Percentiles rank a stretch among this genome's conserved stretches.
These are phyloP conservation scores for Candida sphagnicola DNA, from an alignment of 805 yeast species.

Conservation along the genomic window DNA sequence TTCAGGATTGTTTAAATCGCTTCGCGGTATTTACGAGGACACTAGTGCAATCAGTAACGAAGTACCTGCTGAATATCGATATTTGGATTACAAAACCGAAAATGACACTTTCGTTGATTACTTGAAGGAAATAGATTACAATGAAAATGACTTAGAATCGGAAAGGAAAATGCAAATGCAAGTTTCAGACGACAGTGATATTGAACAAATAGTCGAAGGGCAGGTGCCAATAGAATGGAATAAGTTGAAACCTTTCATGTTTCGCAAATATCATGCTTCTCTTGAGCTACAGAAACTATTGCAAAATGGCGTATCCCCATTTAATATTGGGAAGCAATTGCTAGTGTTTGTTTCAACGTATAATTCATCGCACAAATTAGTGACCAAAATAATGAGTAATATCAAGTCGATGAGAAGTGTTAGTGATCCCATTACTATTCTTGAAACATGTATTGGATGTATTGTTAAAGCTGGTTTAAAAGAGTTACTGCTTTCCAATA, in stretches of 20 bases:
- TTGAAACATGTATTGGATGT: constrained; percentile 2
- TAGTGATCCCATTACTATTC: neutral
- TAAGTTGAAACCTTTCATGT: constrained; percentile 8
- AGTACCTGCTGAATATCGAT: neutral
- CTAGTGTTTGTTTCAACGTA: constrained; percentile 14
- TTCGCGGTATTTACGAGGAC: neutral
- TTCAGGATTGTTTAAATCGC: neutral
- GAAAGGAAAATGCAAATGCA: constrained; percentile 24
- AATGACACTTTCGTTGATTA: neutral
- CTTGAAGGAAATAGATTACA: constrained; percentile 2
- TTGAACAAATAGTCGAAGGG: constrained; percentile 10
- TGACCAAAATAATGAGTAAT: neutral
- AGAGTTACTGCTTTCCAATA: neutral
- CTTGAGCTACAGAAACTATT: constrained; percentile 16
- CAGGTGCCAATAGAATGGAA: constrained; percentile 3
- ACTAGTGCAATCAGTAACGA: neutral
- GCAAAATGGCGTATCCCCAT: constrained; percentile 25
- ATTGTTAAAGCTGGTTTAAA: neutral
- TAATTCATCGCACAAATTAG: neutral
- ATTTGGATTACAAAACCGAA: neutral
- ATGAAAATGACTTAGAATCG: constrained; percentile 5
- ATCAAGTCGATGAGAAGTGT: neutral
- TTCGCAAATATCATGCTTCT: constrained; percentile 12
- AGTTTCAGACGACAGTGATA: constrained; percentile 24
- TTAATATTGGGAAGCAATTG: constrained; percentile 20